Base-by-base conservation (phyloP, 257 asterid genomes). In the Solanum bulbocastanum region DNA sequence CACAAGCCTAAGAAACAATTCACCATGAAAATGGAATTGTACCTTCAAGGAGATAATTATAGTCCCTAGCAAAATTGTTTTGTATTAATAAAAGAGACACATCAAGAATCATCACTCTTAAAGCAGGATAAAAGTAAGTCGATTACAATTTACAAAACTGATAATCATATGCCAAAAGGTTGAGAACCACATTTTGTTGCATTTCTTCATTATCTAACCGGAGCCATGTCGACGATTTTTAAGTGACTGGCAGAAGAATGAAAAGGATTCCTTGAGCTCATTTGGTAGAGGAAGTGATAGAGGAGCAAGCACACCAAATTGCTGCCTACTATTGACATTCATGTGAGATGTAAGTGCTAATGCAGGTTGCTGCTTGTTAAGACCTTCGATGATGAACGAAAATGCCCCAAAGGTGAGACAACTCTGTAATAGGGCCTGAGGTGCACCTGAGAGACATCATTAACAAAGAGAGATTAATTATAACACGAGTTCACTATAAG, bases 351-450 rank as follows among this genome's bases (percentile, higher is more conserved):
- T 87, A 83, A 87, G 90, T 35, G 99, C 99, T 88, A 96, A 94
- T 15, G 99, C 99, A 2, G 98, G 94, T 83, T 94, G 98, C 90
- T 90, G 98, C 90, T 95, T 95, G 98, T 97, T 95, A 58, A 96
- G 93, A 68, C 98, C 98, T 90, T 96, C 99, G 3, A 97, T 92
- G 89, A 96, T 90, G 86, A 96, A 97, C 4, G 98, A 97, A 94
- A 97, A 95, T 22, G 99, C 99, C 73, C 99, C 99, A 83, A 96
- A 94, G 12, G 98, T 97, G 84, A 96, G 89, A 88, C 99, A 97
- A 91, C 95, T 95, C 87, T 97, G 99, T 58, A 97, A 93, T 52
- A 97, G 94, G 88, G 98, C 98, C 90, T 97, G 98, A 1, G 99
- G 99, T 66, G 98, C 96, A 87, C 99, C 99, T 97, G 90, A 23